A percentile compares a stretch with the other conserved stretches of the same genome.
These are phyloP conservation scores for Tephrocybe sp. DNA, from an alignment of 768 basidiomycete species.

Conservation along the genomic window DNA sequence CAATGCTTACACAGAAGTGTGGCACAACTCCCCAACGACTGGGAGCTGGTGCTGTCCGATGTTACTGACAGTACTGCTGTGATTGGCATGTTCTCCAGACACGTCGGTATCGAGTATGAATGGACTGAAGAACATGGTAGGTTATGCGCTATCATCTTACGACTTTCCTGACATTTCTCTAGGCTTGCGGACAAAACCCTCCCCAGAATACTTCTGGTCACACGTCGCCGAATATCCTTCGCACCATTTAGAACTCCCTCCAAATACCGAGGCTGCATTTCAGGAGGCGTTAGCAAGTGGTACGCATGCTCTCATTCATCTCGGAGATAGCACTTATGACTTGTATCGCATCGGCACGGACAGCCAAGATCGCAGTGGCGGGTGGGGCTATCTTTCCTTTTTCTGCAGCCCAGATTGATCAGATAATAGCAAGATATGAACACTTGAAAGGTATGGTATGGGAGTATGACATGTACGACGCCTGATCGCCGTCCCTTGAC, in stretches of 20 bases:
- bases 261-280: conserved; percentile 1
- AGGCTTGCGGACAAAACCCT: conserved; percentile 28
- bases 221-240: conserved; percentile 43
- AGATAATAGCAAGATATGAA: conserved; percentile 36
- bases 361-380: conserved; percentile 29
- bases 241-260: conserved; percentile 30
- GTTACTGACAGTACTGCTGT: conserved; percentile 32
- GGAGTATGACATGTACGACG: neutral
- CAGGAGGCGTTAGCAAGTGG: conserved; percentile 1
- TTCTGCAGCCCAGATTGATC: conserved; percentile 35
- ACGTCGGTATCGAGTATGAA: conserved; percentile 28
- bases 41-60: conserved; percentile 40
- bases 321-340: conserved; percentile 7
- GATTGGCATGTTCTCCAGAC: conserved; percentile 39
- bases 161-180: neutral
- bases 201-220: conserved; percentile 39
- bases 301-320: neutral
- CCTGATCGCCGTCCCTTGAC: conserved; percentile 9
- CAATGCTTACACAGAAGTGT: conserved; percentile 31
- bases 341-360: conserved; percentile 1
- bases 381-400: conserved; percentile 36
- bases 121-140: conserved; percentile 37
- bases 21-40: conserved; percentile 33
- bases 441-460: conserved; percentile 31
- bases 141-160: neutral